These are phyloP conservation scores for Diplodia sapinea DNA, from an alignment of 2,329 filamentous ascomycete species.

Conservation along the genomic window DNA sequence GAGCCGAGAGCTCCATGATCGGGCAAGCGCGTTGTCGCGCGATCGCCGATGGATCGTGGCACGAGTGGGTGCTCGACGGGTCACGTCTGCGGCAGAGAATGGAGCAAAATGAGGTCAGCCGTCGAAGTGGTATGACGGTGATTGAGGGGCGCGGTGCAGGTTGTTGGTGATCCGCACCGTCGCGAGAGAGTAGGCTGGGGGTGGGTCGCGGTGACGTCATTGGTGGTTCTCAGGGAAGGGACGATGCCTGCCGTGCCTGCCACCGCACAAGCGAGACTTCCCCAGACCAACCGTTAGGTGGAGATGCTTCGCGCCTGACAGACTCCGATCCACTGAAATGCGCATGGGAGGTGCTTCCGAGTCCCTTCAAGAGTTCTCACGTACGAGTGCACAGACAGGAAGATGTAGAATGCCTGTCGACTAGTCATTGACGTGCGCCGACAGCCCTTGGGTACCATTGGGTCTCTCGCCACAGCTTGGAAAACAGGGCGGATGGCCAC, in stretches of 20 bases:
- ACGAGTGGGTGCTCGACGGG: not conserved
- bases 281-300: not conserved
- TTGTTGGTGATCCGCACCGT: not conserved
- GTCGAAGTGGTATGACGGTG: not conserved
- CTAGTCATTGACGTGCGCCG: not conserved
- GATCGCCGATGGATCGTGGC: not conserved
- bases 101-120: not conserved
- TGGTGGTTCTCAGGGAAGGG: not conserved
- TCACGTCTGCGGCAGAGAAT: no score
- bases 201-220: slow-evolving; percentile 16
- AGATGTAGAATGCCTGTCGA: not conserved
- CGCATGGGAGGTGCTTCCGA: not conserved
- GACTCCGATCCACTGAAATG: not conserved
- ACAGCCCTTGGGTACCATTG: not conserved
- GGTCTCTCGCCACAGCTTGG: not conserved
- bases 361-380: not conserved
- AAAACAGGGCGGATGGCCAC: not conserved
- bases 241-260: not conserved
- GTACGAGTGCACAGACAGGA: not conserved
- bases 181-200: not conserved
- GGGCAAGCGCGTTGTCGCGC: not conserved
- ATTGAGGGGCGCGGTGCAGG: not conserved
- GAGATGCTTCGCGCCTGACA: not conserved
- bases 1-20: not conserved
- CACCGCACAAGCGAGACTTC: not conserved